A percentile compares a stretch with the other conserved stretches of the same genome.
phyloP scores from a whole-genome alignment of 2,329 filamentous ascomycete species.

The Remersonia thermophila region DNA sequence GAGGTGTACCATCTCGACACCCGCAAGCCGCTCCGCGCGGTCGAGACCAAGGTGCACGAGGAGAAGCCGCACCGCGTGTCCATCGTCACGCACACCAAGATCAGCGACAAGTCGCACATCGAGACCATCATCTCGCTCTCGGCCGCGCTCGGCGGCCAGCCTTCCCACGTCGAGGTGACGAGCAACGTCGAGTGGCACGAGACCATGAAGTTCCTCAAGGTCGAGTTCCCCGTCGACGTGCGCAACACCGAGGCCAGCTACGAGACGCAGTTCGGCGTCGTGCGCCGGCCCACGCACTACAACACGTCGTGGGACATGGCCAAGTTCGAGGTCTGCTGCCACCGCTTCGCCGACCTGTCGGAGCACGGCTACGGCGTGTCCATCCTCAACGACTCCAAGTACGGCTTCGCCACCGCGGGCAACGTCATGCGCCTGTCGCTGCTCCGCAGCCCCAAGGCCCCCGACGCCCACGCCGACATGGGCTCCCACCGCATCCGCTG shows the following conservation, averaged over 20 bases:
- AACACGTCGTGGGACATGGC: constrained; percentile 85
- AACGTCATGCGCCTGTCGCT: constrained; percentile 83
- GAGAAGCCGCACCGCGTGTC: constrained; percentile 64
- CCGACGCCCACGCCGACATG: constrained; percentile 91
- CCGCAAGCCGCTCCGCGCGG: constrained; percentile 59
- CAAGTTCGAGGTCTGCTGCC: constrained; percentile 66
- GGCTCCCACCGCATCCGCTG: constrained; percentile 77
- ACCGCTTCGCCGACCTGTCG: constrained; percentile 61
- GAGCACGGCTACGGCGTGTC: constrained; percentile 66
- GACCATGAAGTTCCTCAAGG: constrained; percentile 95
- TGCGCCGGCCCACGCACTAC: constrained; percentile 87
- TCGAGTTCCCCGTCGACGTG: constrained; percentile 91
- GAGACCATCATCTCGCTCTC: constrained; percentile 74
- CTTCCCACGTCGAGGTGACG: constrained; percentile 63
- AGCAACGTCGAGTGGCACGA: constrained; percentile 95
- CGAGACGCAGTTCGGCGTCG: constrained; percentile 86
- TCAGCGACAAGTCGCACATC: constrained; percentile 76
- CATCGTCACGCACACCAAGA: constrained; percentile 71
- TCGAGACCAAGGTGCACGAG: constrained; percentile 59
- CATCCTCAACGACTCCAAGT: constrained; percentile 90
- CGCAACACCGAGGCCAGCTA: constrained; percentile 87
- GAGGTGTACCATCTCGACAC: constrained; percentile 92
- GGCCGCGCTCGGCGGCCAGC: constrained; percentile 51
- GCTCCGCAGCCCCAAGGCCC: constrained; percentile 78
- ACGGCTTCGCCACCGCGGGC: constrained; percentile 83